A percentile compares a stretch with the other conserved stretches of the same genome.
Conservation (phyloP, 2,329 filamentous ascomycete species). For the Didymellaceae sp. region DNA sequence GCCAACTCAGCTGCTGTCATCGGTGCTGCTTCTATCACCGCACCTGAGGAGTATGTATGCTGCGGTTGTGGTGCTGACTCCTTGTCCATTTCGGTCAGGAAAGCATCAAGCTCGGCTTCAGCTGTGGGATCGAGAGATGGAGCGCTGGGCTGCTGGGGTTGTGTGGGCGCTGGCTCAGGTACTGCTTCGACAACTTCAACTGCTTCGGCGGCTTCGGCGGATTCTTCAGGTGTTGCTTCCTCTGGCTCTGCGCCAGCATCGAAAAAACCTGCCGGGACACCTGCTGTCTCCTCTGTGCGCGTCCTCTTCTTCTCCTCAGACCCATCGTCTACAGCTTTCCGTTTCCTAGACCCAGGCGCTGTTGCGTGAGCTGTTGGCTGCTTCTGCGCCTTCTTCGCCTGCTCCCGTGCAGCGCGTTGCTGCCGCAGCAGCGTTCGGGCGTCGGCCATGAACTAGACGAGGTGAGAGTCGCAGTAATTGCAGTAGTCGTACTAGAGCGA, state of each 20-base stretch:
- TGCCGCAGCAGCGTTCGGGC: slow-evolving; percentile 48
- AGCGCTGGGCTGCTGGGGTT: slow-evolving; percentile 13
- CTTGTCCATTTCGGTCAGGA: slow-evolving; percentile 65
- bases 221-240: no score
- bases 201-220: slow-evolving; percentile 4
- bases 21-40: slow-evolving; percentile 55
- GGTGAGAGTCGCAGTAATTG: no score
- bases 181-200: slow-evolving; percentile 1
- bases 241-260: slow-evolving; percentile 31
- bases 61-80: slow-evolving; percentile 84
- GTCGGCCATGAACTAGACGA: slow-evolving; percentile 41
- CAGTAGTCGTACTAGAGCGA: no score
- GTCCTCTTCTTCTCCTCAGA: slow-evolving; percentile 43
- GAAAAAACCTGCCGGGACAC: slow-evolving; percentile 47
- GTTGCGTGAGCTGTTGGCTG: slow-evolving; percentile 38
- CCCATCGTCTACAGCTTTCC: slow-evolving; percentile 43
- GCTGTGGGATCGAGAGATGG: slow-evolving; percentile 27
- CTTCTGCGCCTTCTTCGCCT: slow-evolving; percentile 40
- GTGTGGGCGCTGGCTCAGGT: slow-evolving; percentile 8
- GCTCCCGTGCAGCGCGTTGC: slow-evolving; percentile 47
- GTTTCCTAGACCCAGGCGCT: slow-evolving; percentile 42
- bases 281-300: slow-evolving; percentile 40
- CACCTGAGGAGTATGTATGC: slow-evolving; percentile 55
- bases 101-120: slow-evolving; percentile 63
- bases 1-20: slow-evolving; percentile 56